Evolutionary conservation across 495 filamentous ascomycete genomes (phyloP).

Genomic region (Hypoxylon subgilvum): DNA sequence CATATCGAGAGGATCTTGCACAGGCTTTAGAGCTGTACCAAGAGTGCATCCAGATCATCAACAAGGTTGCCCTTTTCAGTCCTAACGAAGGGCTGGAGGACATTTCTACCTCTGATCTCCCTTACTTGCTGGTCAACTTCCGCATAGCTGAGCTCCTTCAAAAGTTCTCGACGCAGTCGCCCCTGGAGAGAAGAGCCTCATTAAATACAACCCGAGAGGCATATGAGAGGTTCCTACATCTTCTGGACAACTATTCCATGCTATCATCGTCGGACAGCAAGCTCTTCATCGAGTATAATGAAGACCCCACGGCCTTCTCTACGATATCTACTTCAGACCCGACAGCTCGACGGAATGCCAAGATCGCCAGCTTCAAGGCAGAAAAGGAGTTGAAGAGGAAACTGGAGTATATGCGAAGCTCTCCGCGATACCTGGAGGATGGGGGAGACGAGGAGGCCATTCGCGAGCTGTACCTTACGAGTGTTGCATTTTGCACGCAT

Average conservation of each 20-base stretch:
- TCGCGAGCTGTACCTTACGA: conserved; percentile 77
- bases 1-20: conserved; percentile 71
- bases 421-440: conserved; percentile 50
- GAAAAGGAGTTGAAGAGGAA: conserved; percentile 88
- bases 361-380: conserved; percentile 82
- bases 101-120: conserved; percentile 79
- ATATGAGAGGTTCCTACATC: conserved; percentile 78
- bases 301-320: conserved; percentile 70
- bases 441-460: conserved; percentile 76
- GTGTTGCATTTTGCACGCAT: conserved; percentile 73
- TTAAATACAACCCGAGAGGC: conserved; percentile 66
- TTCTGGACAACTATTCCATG: conserved; percentile 78
- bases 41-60: conserved; percentile 71
- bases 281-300: conserved; percentile 73
- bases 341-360: conserved; percentile 73
- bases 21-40: conserved; percentile 72
- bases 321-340: conserved; percentile 73
- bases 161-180: conserved; percentile 59
- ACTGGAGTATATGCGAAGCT: conserved; percentile 62
- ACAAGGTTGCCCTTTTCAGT: conserved; percentile 80
- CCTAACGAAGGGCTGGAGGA: conserved; percentile 90
- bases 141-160: conserved; percentile 45
- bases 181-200: conserved; percentile 64
- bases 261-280: conserved; percentile 70
- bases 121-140: conserved; percentile 59